A percentile compares a stretch with the other conserved stretches of the same genome.
Evolutionary conservation across 305 asterid genomes (phyloP).

Genomic region (Withania somnifera): DNA sequence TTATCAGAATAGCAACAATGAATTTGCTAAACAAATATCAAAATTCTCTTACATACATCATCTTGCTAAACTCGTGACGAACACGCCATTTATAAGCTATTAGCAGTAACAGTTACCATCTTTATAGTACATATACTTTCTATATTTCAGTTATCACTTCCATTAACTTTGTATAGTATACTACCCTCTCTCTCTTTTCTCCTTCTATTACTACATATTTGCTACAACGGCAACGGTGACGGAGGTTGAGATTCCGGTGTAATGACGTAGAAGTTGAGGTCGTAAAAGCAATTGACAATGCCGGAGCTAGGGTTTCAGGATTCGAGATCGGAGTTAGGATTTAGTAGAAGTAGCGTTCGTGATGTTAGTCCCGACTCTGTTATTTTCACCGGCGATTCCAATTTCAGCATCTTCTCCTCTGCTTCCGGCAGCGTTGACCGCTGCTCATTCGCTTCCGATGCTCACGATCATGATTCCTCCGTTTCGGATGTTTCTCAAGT

Average conservation of each 20-base stretch:
- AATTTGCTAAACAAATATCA: too few relatives aligned
- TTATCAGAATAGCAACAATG: too few relatives aligned
- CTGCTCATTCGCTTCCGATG: slow-evolving; percentile 81
- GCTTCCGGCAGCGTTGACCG: slow-evolving; percentile 93
- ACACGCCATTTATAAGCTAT: slow-evolving; percentile 13
- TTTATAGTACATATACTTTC: slow-evolving; percentile 8
- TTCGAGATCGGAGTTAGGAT: slow-evolving; percentile 44
- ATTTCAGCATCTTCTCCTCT: slow-evolving; percentile 85
- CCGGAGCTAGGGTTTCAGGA: slow-evolving; percentile 48
- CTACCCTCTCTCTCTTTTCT: background rate
- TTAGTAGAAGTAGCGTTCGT: slow-evolving; percentile 19
- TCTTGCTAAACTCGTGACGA: background rate
- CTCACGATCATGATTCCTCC: slow-evolving; percentile 55
- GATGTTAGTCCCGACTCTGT: slow-evolving; percentile 86
- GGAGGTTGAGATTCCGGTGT: background rate
- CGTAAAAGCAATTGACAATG: slow-evolving; percentile 29
- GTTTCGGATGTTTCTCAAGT: slow-evolving; percentile 50
- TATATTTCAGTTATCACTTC: too few relatives aligned
- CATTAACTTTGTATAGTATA: background rate
- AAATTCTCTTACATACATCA: background rate
- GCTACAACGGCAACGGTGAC: background rate
- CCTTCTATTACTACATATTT: background rate
- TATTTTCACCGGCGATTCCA: slow-evolving; percentile 60
- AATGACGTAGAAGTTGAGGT: background rate
- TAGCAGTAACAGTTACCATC: background rate